phyloP scores from a whole-genome alignment of 208 protist genomes.

The Zelonia costaricensis region DNA sequence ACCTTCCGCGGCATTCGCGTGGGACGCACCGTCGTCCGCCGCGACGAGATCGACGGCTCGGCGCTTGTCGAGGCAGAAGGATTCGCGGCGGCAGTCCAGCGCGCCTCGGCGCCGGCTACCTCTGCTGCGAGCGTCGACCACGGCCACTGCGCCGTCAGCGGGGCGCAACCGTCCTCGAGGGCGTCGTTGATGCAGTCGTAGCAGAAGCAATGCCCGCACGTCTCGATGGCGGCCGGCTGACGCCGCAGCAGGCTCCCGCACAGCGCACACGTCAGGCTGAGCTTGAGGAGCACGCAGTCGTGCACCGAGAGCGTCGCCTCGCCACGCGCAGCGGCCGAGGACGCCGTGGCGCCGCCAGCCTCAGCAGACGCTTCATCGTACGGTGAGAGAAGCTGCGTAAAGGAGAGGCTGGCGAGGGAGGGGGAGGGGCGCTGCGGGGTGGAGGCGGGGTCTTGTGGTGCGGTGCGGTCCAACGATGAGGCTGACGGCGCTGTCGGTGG shows the following conservation, averaged over 20 bases:
- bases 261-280: constrained; percentile 51
- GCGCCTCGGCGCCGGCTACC: constrained; percentile 6
- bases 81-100: constrained; percentile 7
- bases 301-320: constrained; percentile 8
- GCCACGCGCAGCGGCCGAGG: neutral
- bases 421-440: neutral
- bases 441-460: neutral
- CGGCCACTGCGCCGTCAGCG: constrained; percentile 34
- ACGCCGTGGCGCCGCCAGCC: neutral
- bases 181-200: constrained; percentile 65
- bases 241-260: constrained; percentile 42
- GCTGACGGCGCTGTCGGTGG: neutral
- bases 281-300: constrained; percentile 37
- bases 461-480: neutral
- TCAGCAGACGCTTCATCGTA: constrained; percentile 4
- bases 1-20: constrained; percentile 26
- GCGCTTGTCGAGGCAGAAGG: neutral
- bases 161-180: constrained; percentile 56
- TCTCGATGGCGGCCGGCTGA: constrained; percentile 50
- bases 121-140: constrained; percentile 17
- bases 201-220: constrained; percentile 83
- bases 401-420: constrained; percentile 22
- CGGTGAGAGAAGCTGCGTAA: constrained; percentile 20
- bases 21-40: too few species aligned
- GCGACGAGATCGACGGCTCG: too few species aligned